Evolutionary conservation across 441 rosid species (phyloP).

Genomic region (Populus hybrid): DNA sequence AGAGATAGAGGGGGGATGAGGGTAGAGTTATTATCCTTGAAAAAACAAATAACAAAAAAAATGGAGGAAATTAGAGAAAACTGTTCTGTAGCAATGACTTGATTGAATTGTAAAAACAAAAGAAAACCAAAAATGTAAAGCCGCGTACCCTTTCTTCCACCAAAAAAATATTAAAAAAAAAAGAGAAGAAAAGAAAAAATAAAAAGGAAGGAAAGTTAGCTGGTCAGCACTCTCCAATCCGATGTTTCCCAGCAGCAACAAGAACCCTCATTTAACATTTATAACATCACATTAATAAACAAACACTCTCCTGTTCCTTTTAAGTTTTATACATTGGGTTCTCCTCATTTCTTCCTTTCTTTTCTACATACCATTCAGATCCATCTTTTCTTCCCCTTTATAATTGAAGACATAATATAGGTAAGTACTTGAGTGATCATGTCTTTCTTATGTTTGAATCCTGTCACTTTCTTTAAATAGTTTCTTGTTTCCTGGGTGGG

Average conservation of each 20-base stretch:
- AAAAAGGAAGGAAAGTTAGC: constrained; percentile 14
- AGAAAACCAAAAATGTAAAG: neutral
- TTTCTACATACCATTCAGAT: neutral
- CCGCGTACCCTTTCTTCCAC: neutral
- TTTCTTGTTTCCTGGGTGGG: neutral
- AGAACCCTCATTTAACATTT: neutral
- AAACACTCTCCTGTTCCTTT: neutral
- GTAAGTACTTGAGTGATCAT: neutral
- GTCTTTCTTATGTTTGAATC: neutral
- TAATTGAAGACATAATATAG: neutral
- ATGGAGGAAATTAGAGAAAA: neutral
- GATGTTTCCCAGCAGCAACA: constrained; percentile 18
- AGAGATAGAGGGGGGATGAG: neutral
- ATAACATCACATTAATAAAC: neutral
- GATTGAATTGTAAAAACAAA: neutral
- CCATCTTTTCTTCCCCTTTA: neutral
- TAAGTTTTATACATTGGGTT: neutral
- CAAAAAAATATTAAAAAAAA: neutral
- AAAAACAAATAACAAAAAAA: neutral
- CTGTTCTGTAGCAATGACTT: neutral
- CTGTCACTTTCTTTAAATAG: neutral
- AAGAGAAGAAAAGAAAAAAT: too few species aligned
- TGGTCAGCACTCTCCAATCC: constrained; percentile 38
- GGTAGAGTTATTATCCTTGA: neutral
- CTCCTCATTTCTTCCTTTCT: neutral